Base-by-base conservation (phyloP, 2,329 filamentous ascomycete species). In the Trichophyton schoenleinii region DNA sequence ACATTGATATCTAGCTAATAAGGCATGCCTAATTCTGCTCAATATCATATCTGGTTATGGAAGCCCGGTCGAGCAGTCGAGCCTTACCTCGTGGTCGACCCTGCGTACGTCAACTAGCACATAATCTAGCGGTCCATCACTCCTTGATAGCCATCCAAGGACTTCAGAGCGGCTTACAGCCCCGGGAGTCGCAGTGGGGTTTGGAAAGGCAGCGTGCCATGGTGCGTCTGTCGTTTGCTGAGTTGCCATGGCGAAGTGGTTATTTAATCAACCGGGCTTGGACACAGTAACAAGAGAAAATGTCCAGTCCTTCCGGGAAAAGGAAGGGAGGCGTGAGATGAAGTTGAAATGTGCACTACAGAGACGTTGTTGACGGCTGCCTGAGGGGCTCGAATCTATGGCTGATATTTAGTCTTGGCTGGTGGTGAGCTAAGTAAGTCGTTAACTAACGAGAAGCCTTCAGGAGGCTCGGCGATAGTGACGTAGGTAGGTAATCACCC, bases 91-190 rank as follows among this genome's bases (percentile, higher is more conserved):
- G 63, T 74, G 72, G 64, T 81, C 78, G 2, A 66, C 72, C 15
- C 77, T 70, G 44, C 79, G 75, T 28, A 81, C 66, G 65, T 81
- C 79, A 9, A 81, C 70, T 7, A 80, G 68, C 0, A 79, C 65
- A 64, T 73, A 79, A 34, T 70, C 65, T 34, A 55, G 31, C 11
- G 34, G 25, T 63, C 73, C 65, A 60, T 64, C 63, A 59, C 65
- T 69, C 53, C 68, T 67, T 13, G 69, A 68, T 9, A 78, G 63
- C 70, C 74, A 72, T 20, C 69, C 63, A n/a, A 77, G 65, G 2
- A 78, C 62, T 15, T 73, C 72, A 49, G 70, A 64, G 28, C 71
- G 70, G 9, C 70, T 68, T 57, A 76, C 64, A 3, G 65, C 63
- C 2, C 68, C 60, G 2, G 69, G 68, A 0, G 63, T 61, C n/a